Percentiles rank a stretch among this genome's conserved stretches.
Conservation (phyloP, 2,329 filamentous ascomycete genomes). For the Trichoderma polysporum region DNA sequence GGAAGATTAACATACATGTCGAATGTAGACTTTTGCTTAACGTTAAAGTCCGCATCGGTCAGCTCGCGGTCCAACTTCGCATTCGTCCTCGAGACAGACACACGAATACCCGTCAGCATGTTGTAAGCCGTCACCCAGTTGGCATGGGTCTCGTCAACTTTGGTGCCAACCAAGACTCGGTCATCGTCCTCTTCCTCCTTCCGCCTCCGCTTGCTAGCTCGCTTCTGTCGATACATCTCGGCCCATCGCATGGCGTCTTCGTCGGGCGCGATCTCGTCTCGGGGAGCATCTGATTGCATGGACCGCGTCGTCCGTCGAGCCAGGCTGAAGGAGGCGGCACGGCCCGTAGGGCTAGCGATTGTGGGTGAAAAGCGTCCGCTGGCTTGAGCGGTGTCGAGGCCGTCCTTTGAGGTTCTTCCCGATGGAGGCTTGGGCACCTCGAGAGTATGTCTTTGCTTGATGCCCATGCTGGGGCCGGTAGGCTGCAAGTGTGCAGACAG, state of each 20-base stretch:
- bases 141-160: slow-evolving; percentile 94
- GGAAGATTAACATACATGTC: slow-evolving; percentile 70
- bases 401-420: slow-evolving; percentile 69
- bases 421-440: slow-evolving; percentile 73
- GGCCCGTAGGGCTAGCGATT: slow-evolving; percentile 54
- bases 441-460: slow-evolving; percentile 83
- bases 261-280: slow-evolving; percentile 81
- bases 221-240: slow-evolving; percentile 87
- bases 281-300: slow-evolving; percentile 76
- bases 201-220: slow-evolving; percentile 79
- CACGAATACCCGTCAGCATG: slow-evolving; percentile 98
- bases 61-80: slow-evolving; percentile 91
- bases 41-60: slow-evolving; percentile 87
- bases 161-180: slow-evolving; percentile 90
- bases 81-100: slow-evolving; percentile 93
- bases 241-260: slow-evolving; percentile 92
- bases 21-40: slow-evolving; percentile 97
- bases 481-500: slow-evolving; percentile 55
- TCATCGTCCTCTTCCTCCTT: slow-evolving; percentile 91
- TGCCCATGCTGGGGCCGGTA: slow-evolving; percentile 42
- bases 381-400: slow-evolving; percentile 62
- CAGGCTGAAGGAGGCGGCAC: slow-evolving; percentile 80
- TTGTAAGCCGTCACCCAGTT: slow-evolving; percentile 99
- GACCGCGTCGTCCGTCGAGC: slow-evolving; percentile 80
- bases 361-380: slow-evolving; percentile 81